Evolutionary conservation across 805 yeast species (phyloP), one percentile per base, ranked within the genome.

Genomic region (Lipomyces orientalis): DNA sequence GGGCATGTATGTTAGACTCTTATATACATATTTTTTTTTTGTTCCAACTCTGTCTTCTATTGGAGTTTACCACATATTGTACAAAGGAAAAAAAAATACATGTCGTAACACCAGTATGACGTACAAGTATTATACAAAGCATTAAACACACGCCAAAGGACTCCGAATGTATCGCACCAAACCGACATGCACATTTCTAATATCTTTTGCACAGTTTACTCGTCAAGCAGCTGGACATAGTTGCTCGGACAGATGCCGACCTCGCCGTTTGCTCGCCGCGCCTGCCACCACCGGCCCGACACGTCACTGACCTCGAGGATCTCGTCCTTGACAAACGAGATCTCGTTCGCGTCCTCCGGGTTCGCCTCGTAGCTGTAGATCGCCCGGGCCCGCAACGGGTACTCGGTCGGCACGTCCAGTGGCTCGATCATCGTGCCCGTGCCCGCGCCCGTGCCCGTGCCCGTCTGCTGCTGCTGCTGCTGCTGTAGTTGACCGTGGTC

Each of bases 211-310:
- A n/a, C n/a, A 19, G 1, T 37, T 14, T 43, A 43, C 6, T 16
- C n/a, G 19, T 65, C 68, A 22, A 63, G 35, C 43, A 68, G 55
- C 31, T 72, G 73, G 10, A 94, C 93, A 76, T 94, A 94, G 79
- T 94, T 95, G 74, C 97, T 89, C 61, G 99, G 98, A 79, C 97
- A 93, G 75, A 94, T 94, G 73, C 98, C 99, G 56, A 92, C 90
- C 77, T 93, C 95, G 43, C 99, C 99, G 73, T 87, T 90, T 8
- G 89, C 84, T 75, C 93, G 86, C 78, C 90, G 87, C 54, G 97
- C 98, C 80, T 93, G 97, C 98, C 98, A 94, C 99, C 99, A 94
- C 80, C 96, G 88, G 58, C 98, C 98, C 72, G 90, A 90, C 65
- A 92, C 91, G 76, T 94, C 98, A 73, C 91, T 91, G 43, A 94